phyloP scores from a whole-genome alignment of 345 rosid genomes.

The Boechera stricta region DNA sequence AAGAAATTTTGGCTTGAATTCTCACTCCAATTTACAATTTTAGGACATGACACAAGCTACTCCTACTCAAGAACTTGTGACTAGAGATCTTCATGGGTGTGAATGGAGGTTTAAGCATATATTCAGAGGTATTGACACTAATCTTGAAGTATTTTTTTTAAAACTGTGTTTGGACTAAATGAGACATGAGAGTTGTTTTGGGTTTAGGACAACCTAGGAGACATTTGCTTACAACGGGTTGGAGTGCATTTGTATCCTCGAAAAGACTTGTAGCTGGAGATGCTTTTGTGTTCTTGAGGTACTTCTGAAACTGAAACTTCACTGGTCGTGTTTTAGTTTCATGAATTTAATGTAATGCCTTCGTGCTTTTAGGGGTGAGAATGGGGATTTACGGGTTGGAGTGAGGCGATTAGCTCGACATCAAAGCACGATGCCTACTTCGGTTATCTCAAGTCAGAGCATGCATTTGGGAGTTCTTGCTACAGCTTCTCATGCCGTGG shows the following conservation, averaged over 20 bases:
- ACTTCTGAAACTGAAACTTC: constrained; percentile 5
- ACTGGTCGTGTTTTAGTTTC: background rate
- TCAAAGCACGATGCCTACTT: constrained; percentile 63
- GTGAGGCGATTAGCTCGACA: constrained; percentile 62
- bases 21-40: constrained; percentile 8
- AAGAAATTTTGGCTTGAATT: background rate
- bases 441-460: constrained; percentile 80
- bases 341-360: constrained; percentile 44
- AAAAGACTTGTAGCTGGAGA: constrained; percentile 82
- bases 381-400: constrained; percentile 72
- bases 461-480: constrained; percentile 91
- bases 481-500: constrained; percentile 76
- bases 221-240: constrained; percentile 81
- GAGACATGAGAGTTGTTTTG: constrained; percentile 17
- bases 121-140: constrained; percentile 60
- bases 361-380: constrained; percentile 67
- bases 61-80: constrained; percentile 72
- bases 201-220: constrained; percentile 74
- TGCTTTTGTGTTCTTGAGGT: constrained; percentile 82
- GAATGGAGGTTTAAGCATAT: constrained; percentile 90
- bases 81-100: constrained; percentile 80
- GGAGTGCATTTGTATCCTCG: constrained; percentile 81
- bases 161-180: background rate
- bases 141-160: background rate
- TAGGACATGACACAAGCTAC: constrained; percentile 63